These are phyloP conservation scores for Populus hybrid DNA, from an alignment of 441 rosid species.

Conservation along the genomic window DNA sequence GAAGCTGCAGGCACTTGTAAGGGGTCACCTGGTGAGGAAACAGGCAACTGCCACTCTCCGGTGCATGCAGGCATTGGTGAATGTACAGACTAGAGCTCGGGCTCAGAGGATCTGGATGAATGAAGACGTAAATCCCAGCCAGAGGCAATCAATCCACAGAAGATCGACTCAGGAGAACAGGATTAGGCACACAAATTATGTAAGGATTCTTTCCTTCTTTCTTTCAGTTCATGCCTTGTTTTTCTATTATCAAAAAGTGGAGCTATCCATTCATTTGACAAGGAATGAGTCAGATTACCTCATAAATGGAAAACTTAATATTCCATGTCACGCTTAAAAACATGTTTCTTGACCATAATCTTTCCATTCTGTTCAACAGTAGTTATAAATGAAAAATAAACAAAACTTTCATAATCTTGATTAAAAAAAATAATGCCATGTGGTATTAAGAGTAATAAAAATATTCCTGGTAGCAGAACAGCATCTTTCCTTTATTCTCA, in stretches of 20 bases:
- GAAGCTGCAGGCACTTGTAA: conserved; percentile 66
- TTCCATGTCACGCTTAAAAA: background rate
- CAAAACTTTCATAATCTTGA: background rate
- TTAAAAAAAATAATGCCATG: background rate
- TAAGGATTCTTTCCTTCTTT: conserved; percentile 28
- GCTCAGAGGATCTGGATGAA: conserved; percentile 56
- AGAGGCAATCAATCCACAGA: conserved; percentile 49
- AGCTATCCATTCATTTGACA: background rate
- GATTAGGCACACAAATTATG: conserved; percentile 31
- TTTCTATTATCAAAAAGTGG: background rate
- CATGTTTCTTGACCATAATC: background rate
- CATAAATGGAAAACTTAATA: background rate
- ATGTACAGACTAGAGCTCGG: conserved; percentile 52
- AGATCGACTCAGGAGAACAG: conserved; percentile 47
- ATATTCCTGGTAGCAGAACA: background rate
- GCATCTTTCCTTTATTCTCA: background rate
- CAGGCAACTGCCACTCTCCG: conserved; percentile 52
- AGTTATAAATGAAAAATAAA: background rate
- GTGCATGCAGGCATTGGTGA: conserved; percentile 60
- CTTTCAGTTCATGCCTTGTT: background rate
- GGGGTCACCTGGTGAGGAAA: conserved; percentile 64
- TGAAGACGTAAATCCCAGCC: conserved; percentile 44
- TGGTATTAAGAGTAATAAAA: background rate
- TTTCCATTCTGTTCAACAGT: background rate
- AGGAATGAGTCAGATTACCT: background rate